Conservation (phyloP, 345 rosid species). For the Citrus sinensis region DVS_A1.0 CM039166.1:11887501-11888000, state of each 20-base stretch:
- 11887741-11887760: constrained; percentile 95
- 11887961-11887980: not conserved
- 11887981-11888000: not conserved
- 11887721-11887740: constrained; percentile 94
- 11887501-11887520: not conserved
- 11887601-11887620: not conserved
- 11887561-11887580: not conserved
- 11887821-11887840: constrained; percentile 8
- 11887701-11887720: constrained; percentile 79
- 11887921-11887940: not conserved
- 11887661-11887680: constrained; percentile 46
- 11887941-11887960: not conserved
- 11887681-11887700: constrained; percentile 99
- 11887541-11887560: not conserved
- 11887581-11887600: not conserved
- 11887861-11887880: not conserved
- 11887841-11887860: not conserved
- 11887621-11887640: not conserved
- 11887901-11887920: not conserved
- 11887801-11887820: constrained; percentile 94
- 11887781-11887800: constrained; percentile 96
- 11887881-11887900: not conserved
- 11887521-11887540: not conserved
- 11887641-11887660: not conserved
- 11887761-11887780: constrained; percentile 96